A percentile compares a stretch with the other conserved stretches of the same genome.
These are phyloP conservation scores for Talaromyces funiculosus DNA, from an alignment of 2,329 filamentous ascomycete species.

Conservation along the genomic window DNA sequence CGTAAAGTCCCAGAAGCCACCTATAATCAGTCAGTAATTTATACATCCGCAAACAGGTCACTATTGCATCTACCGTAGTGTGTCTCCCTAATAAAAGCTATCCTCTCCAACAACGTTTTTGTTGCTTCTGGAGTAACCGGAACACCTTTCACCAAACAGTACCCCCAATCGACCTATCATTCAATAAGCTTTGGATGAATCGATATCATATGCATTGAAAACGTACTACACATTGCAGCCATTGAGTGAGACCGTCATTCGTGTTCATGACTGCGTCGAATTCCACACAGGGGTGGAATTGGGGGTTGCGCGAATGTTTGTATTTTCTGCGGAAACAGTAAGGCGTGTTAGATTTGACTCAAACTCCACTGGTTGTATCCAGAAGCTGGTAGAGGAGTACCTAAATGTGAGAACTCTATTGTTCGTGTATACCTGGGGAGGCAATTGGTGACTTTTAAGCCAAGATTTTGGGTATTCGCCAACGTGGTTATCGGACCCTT, in stretches of 20 bases:
- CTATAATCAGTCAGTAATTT: constrained; percentile 20
- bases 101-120: constrained; percentile 67
- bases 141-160: constrained; percentile 68
- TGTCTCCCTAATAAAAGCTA: constrained; percentile 81
- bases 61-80: constrained; percentile 66
- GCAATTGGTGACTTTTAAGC: constrained; percentile 45
- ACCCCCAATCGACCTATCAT: constrained; percentile 61
- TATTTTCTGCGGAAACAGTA: constrained; percentile 22
- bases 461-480: constrained; percentile 64
- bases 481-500: constrained; percentile 64
- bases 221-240: constrained; percentile 58
- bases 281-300: constrained; percentile 52
- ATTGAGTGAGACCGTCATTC: constrained; percentile 51
- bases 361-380: not conserved
- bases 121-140: constrained; percentile 67
- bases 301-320: constrained; percentile 37
- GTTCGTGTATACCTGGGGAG: constrained; percentile 23
- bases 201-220: not conserved
- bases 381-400: constrained; percentile 20
- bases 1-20: constrained; percentile 78
- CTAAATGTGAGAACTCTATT: constrained; percentile 16
- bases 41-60: not conserved
- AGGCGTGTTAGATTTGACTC: not conserved
- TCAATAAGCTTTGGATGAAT: not conserved
- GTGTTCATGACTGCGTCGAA: constrained; percentile 58